Evolutionary conservation across 1,139 yeast species (phyloP).

Genomic region (Candida glucosophila): DNA sequence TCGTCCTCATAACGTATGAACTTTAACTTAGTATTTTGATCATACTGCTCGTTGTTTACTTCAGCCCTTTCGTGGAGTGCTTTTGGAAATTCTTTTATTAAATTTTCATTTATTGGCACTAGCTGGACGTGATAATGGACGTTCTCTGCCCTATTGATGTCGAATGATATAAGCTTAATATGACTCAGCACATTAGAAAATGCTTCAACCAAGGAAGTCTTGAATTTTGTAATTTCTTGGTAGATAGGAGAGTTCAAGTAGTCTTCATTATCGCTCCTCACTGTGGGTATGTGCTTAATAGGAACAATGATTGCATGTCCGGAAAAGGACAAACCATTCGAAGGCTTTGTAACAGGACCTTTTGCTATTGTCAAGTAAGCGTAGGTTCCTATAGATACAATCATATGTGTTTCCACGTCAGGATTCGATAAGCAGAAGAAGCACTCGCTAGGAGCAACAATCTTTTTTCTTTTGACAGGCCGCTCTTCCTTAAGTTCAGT

Average conservation of each 20-base stretch:
- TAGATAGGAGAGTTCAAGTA: slow-evolving; percentile 12
- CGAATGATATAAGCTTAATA: slow-evolving; percentile 49
- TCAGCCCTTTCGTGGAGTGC: slow-evolving; percentile 30
- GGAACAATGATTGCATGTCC: slow-evolving; percentile 87
- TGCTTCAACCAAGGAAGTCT: slow-evolving; percentile 37
- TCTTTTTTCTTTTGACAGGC: slow-evolving; percentile 17
- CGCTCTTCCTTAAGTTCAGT: slow-evolving; percentile 8
- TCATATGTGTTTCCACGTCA: slow-evolving; percentile 69
- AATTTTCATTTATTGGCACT: slow-evolving; percentile 45
- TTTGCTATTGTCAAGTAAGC: slow-evolving; percentile 74
- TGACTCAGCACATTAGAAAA: slow-evolving; percentile 24
- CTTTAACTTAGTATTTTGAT: slow-evolving; percentile 31
- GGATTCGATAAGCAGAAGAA: slow-evolving; percentile 84
- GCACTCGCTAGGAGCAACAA: slow-evolving; percentile 51
- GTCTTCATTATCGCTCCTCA: slow-evolving; percentile 10
- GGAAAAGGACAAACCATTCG: slow-evolving; percentile 41
- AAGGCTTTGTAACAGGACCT: slow-evolving; percentile 67
- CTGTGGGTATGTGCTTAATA: slow-evolving; percentile 58
- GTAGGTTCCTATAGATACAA: slow-evolving; percentile 61
- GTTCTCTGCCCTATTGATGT: slow-evolving; percentile 45
- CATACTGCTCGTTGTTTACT: slow-evolving; percentile 42
- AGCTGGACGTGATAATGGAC: slow-evolving; percentile 63
- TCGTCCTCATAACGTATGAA: slow-evolving; percentile 26
- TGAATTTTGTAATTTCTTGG: slow-evolving; percentile 27
- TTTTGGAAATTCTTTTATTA: slow-evolving; percentile 25